Base-by-base conservation (phyloP, 352 stramenopile species). In the Globisporangium nagaii region DNA sequence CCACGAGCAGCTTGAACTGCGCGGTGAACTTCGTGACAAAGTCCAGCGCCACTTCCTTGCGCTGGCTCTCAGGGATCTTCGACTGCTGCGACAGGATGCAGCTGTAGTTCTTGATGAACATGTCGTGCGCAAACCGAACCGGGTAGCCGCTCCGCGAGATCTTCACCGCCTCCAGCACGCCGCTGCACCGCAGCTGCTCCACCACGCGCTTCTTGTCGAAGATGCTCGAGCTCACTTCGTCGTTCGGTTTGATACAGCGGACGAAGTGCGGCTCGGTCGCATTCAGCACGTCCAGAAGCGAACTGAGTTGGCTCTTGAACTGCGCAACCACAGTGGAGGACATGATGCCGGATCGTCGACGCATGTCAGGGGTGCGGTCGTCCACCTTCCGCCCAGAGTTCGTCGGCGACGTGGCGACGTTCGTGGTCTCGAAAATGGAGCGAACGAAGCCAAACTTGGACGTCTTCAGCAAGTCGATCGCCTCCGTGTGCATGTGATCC, bases 201-300 rank as follows among this genome's bases (percentile, higher is more conserved):
- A 91, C 60, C 6, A 96, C 55, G 54, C 84, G 82, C 27, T 68
- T 70, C 3, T 69, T 71, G 6, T 92, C 76, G 19, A 96, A 90
- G 20, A 73, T 52, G 4, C 59, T 71, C 6, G 76, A 65, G 31
- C 80, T 88, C 2, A 68, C 71, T 25, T 70, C 58, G 39, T 94
- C 85, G 37, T 96, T 96, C 1, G 86, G 86, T 57, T 96, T 96
- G 32, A 96, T 90, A 53, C 87, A 96, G 8, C 87, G 86, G 63
- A 96, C 86, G 61, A 95, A 96, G 57, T 96, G 87, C 11, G 96
- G 95, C 42, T 98, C 81, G 0, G 95, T 98, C 10, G 79, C 84
- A 62, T 98, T 96, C 15, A 99, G 71, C 19, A 97, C 93, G 1
- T 93, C 84, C 11, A 99, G 75, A 44, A 99, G 80, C 12, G 86